Evolutionary conservation across 208 protist species (phyloP).

Genomic region (Angomonas deanei): DNA sequence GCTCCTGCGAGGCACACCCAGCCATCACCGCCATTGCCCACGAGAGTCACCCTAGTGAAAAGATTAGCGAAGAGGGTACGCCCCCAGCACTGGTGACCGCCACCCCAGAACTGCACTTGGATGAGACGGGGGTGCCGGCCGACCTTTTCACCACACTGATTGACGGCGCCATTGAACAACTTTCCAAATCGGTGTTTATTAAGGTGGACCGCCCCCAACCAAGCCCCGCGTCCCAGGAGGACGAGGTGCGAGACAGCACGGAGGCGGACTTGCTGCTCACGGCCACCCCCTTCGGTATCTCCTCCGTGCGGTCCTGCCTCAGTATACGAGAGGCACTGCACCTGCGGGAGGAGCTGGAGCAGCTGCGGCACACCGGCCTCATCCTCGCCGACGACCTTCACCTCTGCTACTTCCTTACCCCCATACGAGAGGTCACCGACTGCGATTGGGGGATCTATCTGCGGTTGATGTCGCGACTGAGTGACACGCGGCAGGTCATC

Average conservation of each 20-base stretch:
- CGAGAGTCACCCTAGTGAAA: no score
- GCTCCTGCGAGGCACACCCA: neutral
- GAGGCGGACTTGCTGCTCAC: neutral
- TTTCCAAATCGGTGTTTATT: neutral
- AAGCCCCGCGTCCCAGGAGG: neutral
- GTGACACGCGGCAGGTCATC: constrained; percentile 73
- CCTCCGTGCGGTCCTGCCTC: constrained; percentile 78
- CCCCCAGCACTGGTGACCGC: neutral
- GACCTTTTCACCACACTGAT: neutral
- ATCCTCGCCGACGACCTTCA: constrained; percentile 88
- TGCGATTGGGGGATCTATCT: constrained; percentile 75
- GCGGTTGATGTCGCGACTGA: constrained; percentile 50
- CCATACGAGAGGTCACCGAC: constrained; percentile 65
- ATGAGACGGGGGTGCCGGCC: neutral
- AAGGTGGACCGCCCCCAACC: neutral
- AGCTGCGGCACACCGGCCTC: constrained; percentile 60
- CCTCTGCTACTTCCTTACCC: constrained; percentile 86
- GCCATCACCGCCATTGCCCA: no score
- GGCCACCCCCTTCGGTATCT: constrained; percentile 67
- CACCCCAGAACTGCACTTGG: neutral
- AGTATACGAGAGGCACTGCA: constrained; percentile 70
- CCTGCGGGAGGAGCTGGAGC: constrained; percentile 60
- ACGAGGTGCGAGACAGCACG: neutral
- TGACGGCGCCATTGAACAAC: neutral
- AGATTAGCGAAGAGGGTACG: neutral